These are phyloP conservation scores for Colletotrichum brevisporum DNA, from an alignment of 2,329 filamentous ascomycete species.

Conservation along the genomic window DNA sequence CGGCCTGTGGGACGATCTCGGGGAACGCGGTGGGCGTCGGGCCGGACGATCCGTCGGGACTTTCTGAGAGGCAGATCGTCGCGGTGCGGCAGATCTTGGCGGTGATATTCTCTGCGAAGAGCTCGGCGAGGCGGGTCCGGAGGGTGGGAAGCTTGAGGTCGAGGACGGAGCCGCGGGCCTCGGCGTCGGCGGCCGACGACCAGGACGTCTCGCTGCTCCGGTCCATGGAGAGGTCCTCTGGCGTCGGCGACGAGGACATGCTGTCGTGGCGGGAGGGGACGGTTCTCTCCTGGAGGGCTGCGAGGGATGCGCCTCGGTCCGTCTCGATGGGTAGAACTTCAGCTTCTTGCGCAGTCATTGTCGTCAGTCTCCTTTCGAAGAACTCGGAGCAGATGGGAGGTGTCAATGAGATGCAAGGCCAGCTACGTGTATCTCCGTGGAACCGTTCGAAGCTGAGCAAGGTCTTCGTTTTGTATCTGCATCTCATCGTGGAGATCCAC, in stretches of 20 bases:
- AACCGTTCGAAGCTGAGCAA: neutral
- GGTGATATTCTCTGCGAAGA: conserved; percentile 33
- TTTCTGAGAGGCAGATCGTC: conserved; percentile 32
- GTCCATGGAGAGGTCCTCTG: neutral
- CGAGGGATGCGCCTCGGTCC: neutral
- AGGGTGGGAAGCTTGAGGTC: neutral
- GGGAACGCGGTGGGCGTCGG: conserved; percentile 45
- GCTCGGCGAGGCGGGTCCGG: neutral
- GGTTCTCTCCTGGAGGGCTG: neutral
- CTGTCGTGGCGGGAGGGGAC: neutral
- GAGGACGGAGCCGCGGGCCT: neutral
- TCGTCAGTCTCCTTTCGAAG: neutral
- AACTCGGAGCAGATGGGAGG: neutral
- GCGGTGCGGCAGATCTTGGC: conserved; percentile 40
- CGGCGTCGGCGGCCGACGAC: conserved; percentile 8
- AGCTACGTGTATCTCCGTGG: neutral
- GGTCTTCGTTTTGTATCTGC: neutral
- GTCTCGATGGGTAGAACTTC: neutral
- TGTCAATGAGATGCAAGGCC: neutral
- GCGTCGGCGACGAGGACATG: conserved; percentile 4
- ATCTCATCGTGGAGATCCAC: neutral
- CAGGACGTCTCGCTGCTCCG: conserved; percentile 21
- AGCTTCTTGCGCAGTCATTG: neutral
- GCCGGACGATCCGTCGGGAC: neutral
- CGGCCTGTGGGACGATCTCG: conserved; percentile 50